Evolutionary conservation across 768 basidiomycete species (phyloP).

Genomic region (Rhizopogon vinicolor): DNA sequence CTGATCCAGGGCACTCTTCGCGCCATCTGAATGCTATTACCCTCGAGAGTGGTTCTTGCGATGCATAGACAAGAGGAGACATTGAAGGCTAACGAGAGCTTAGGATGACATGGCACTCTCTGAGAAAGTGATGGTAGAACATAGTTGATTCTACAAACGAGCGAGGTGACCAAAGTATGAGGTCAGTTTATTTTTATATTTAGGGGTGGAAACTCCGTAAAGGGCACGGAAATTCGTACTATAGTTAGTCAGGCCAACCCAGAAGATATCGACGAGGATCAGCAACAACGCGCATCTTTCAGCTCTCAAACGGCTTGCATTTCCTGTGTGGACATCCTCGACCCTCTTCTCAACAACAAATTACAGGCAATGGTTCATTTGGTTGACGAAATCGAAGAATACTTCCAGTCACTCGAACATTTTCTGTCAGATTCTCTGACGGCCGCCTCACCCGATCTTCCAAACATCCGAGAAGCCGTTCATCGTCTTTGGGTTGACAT

Average conservation of each 20-base stretch:
- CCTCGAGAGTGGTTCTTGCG: too few species aligned
- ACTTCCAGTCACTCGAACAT: slow-evolving; percentile 61
- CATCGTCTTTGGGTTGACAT: slow-evolving; percentile 76
- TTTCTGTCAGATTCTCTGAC: slow-evolving; percentile 52
- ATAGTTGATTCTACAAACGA: too few species aligned
- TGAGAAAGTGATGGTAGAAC: too few species aligned
- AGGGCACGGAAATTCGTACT: neutral
- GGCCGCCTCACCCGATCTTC: slow-evolving; percentile 54
- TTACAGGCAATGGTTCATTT: slow-evolving; percentile 27
- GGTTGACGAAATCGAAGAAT: slow-evolving; percentile 68
- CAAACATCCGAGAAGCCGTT: slow-evolving; percentile 59
- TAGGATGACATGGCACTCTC: too few species aligned
- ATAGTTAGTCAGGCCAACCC: neutral
- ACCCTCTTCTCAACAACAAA: neutral
- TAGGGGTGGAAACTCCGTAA: neutral
- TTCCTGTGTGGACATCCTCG: neutral
- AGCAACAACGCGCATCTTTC: neutral
- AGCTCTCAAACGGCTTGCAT: slow-evolving; percentile 1
- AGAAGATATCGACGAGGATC: slow-evolving; percentile 5
- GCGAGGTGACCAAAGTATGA: too few species aligned
- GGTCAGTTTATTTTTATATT: neutral
- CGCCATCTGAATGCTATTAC: too few species aligned
- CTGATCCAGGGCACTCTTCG: too few species aligned
- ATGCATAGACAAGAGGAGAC: too few species aligned
- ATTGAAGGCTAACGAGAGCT: too few species aligned